phyloP scores from a whole-genome alignment of 2,329 filamentous ascomycete species.

The Neonectria ditissima region DNA sequence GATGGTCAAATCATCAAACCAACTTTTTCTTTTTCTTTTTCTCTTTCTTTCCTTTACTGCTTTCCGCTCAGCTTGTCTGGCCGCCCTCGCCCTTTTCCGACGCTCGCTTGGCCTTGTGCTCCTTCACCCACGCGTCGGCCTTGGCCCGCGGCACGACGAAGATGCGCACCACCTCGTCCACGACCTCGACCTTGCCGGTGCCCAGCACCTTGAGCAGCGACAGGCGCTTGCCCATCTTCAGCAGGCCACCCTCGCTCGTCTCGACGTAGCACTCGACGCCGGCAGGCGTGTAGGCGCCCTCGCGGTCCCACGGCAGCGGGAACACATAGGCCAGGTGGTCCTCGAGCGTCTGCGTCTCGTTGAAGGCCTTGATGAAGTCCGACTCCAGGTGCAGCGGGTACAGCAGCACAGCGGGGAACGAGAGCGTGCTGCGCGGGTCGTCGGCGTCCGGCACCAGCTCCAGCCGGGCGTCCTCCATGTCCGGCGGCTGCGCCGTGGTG shows the following conservation, averaged over 20 bases:
- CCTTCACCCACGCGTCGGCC: slow-evolving; percentile 81
- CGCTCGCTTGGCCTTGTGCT: slow-evolving; percentile 82
- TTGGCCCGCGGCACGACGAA: slow-evolving; percentile 81
- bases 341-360: slow-evolving; percentile 78
- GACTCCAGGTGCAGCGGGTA: slow-evolving; percentile 86
- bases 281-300: slow-evolving; percentile 72
- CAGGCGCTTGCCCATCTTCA: slow-evolving; percentile 91
- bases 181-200: slow-evolving; percentile 83
- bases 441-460: slow-evolving; percentile 77
- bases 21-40: no score
- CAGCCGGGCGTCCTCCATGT: slow-evolving; percentile 87
- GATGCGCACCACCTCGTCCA: slow-evolving; percentile 86
- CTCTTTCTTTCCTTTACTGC: neutral
- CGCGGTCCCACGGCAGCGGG: slow-evolving; percentile 86
- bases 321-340: slow-evolving; percentile 89
- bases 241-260: slow-evolving; percentile 80
- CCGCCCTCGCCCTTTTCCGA: slow-evolving; percentile 53
- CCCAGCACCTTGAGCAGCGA: slow-evolving; percentile 79
- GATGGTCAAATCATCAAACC: slow-evolving; percentile 21
- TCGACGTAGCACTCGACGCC: slow-evolving; percentile 91
- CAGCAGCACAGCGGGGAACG: slow-evolving; percentile 83
- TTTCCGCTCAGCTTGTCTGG: slow-evolving; percentile 7
- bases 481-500: slow-evolving; percentile 77
- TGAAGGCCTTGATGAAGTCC: slow-evolving; percentile 91
- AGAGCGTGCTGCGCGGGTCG: slow-evolving; percentile 77